Evolutionary conservation across 495 filamentous ascomycete genomes (phyloP).

Genomic region (Penicillium samsonianum): DNA sequence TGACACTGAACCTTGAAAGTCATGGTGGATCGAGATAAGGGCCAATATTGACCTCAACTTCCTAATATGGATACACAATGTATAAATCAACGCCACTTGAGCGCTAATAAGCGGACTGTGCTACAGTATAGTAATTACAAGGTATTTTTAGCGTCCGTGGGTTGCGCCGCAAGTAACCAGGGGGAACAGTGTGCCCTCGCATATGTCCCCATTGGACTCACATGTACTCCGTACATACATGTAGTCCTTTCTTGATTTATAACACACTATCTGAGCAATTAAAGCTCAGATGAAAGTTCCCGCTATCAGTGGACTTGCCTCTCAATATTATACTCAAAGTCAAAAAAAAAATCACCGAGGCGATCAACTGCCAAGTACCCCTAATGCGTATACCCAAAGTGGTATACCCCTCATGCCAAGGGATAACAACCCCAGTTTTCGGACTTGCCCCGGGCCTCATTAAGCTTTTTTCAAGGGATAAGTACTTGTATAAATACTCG

Average conservation of each 20-base stretch:
- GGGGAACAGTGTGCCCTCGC: background rate
- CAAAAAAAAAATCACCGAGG: background rate
- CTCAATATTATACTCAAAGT: background rate
- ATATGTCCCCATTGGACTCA: background rate
- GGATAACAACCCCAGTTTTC: constrained; percentile 9
- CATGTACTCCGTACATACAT: background rate
- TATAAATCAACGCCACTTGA: too few species aligned
- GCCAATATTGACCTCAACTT: too few species aligned
- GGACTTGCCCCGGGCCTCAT: constrained; percentile 1
- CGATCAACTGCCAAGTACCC: background rate
- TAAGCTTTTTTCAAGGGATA: background rate
- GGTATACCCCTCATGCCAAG: constrained; percentile 20
- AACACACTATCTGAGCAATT: background rate
- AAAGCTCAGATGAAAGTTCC: background rate
- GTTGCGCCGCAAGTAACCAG: background rate
- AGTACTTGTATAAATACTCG: constrained; percentile 16
- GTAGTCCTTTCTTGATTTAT: background rate
- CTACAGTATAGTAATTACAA: background rate
- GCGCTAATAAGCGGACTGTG: too few species aligned
- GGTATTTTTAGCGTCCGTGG: background rate
- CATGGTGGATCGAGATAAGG: too few species aligned
- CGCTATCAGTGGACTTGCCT: background rate
- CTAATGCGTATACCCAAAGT: too few species aligned
- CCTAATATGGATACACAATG: too few species aligned
- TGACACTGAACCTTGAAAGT: too few species aligned